Percentiles rank a stretch among this genome's conserved stretches.
Conservation (phyloP, 805 yeast species). For the Metschnikowia baotianmanensis region DNA sequence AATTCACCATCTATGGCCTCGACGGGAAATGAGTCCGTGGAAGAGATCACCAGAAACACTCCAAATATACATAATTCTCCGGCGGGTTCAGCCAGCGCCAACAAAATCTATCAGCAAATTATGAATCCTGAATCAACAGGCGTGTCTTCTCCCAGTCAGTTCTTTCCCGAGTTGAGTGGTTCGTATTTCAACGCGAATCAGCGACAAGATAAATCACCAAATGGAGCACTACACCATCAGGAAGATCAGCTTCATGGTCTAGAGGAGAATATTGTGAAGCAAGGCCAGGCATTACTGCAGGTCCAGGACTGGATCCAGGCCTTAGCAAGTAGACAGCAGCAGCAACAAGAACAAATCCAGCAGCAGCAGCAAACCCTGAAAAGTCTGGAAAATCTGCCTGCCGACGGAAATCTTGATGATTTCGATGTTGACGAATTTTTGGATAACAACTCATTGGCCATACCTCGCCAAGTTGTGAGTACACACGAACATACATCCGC, state of each 20-base stretch:
- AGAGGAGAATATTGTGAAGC: conserved; percentile 46
- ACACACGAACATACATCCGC: not conserved
- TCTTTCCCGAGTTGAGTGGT: conserved; percentile 31
- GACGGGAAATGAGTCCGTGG: conserved; percentile 16
- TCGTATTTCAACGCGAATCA: conserved; percentile 9
- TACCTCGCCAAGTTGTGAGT: conserved; percentile 1
- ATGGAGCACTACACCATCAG: conserved; percentile 4
- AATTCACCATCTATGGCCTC: conserved; percentile 14
- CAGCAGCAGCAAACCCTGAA: conserved; percentile 13
- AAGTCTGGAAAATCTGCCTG: conserved; percentile 9
- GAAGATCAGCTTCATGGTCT: conserved; percentile 28
- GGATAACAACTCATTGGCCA: conserved; percentile 11
- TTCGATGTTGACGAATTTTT: conserved; percentile 35
- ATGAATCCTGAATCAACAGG: conserved; percentile 25
- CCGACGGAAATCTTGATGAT: conserved; percentile 21
- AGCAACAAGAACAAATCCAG: conserved; percentile 20
- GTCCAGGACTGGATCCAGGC: conserved; percentile 55
- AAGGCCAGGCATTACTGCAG: conserved; percentile 52
- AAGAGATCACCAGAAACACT: conserved; percentile 18
- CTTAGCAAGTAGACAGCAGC: conserved; percentile 18
- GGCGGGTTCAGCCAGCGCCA: conserved; percentile 19
- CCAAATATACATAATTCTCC: conserved; percentile 8
- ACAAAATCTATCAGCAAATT: conserved; percentile 32
- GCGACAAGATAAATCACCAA: not conserved
- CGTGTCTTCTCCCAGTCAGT: conserved; percentile 32